Evolutionary conservation across 805 yeast species (phyloP).

Genomic region (Clavispora santaluciae): DNA sequence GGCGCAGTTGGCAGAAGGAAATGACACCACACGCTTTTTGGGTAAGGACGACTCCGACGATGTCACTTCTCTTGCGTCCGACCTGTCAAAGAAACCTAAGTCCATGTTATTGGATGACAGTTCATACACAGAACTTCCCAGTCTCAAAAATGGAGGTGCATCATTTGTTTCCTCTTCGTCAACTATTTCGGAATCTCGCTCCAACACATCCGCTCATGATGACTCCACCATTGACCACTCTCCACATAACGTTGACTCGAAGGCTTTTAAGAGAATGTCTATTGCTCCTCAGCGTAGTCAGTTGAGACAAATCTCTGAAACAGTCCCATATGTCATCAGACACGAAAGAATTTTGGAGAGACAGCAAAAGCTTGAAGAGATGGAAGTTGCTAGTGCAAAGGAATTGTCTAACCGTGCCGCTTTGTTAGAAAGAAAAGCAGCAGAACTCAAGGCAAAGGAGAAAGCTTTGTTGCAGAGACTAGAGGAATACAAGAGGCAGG

Average conservation of each 20-base stretch:
- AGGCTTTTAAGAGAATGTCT: slow-evolving; percentile 37
- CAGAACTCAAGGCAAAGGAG: slow-evolving; percentile 65
- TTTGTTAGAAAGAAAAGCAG: slow-evolving; percentile 69
- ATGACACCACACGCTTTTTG: slow-evolving; percentile 10
- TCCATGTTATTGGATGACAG: slow-evolving; percentile 35
- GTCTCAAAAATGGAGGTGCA: slow-evolving; percentile 23
- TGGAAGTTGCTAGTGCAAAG: slow-evolving; percentile 72
- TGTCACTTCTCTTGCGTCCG: slow-evolving; percentile 18
- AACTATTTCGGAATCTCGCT: slow-evolving; percentile 22
- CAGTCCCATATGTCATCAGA: slow-evolving; percentile 77
- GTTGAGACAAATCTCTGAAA: slow-evolving; percentile 72
- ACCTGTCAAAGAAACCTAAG: slow-evolving; percentile 20
- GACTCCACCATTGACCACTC: slow-evolving; percentile 11
- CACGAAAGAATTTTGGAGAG: slow-evolving; percentile 72
- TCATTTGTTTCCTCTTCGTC: slow-evolving; percentile 30
- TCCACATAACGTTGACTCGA: slow-evolving; percentile 3
- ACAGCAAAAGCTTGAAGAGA: slow-evolving; percentile 72
- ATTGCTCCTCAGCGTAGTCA: slow-evolving; percentile 54
- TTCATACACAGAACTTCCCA: slow-evolving; percentile 19
- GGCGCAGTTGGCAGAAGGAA: slow-evolving; percentile 42
- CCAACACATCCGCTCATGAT: slow-evolving; percentile 1
- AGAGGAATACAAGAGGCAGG: slow-evolving; percentile 16
- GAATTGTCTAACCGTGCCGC: slow-evolving; percentile 73
- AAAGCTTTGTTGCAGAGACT: slow-evolving; percentile 43
- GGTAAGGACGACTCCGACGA: slow-evolving; percentile 12